These are phyloP conservation scores for Coniochaeta sp. DNA, from an alignment of 2,329 filamentous ascomycete genomes.

Conservation along the genomic window DNA sequence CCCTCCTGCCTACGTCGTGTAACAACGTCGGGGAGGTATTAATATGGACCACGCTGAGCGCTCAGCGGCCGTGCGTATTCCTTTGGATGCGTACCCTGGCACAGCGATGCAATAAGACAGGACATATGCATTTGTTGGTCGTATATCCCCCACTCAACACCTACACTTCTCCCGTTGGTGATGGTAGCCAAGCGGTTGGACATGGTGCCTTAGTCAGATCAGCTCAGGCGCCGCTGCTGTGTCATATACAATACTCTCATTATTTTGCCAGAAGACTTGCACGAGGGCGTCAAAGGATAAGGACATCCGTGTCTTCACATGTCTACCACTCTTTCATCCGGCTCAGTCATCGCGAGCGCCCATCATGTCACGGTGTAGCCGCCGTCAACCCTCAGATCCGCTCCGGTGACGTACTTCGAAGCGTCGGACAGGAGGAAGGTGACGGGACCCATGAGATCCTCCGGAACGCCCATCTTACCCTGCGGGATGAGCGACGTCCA, in stretches of 20 bases:
- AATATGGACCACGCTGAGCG: background rate
- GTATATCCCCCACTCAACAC: too few species aligned
- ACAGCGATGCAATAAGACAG: background rate
- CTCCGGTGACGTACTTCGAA: slow-evolving; percentile 61
- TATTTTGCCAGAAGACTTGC: background rate
- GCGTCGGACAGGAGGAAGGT: slow-evolving; percentile 80
- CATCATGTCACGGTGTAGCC: slow-evolving; percentile 72
- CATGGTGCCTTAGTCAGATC: too few species aligned
- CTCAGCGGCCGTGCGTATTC: background rate
- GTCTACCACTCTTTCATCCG: too few species aligned
- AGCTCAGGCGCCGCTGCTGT: too few species aligned
- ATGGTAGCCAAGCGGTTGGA: too few species aligned
- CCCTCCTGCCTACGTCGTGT: background rate
- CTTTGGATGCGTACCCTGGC: background rate
- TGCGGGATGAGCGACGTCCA: slow-evolving; percentile 91
- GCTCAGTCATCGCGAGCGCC: background rate
- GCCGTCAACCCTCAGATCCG: slow-evolving; percentile 75
- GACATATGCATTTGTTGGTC: background rate
- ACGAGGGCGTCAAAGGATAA: background rate
- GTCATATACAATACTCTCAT: background rate
- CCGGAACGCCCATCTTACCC: slow-evolving; percentile 86
- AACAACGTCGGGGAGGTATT: background rate
- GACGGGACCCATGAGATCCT: slow-evolving; percentile 90
- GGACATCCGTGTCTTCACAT: background rate
- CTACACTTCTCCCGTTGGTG: too few species aligned